phyloP scores from a whole-genome alignment of 1,139 yeast species.

The Yamadazyma trypodendri region DNA sequence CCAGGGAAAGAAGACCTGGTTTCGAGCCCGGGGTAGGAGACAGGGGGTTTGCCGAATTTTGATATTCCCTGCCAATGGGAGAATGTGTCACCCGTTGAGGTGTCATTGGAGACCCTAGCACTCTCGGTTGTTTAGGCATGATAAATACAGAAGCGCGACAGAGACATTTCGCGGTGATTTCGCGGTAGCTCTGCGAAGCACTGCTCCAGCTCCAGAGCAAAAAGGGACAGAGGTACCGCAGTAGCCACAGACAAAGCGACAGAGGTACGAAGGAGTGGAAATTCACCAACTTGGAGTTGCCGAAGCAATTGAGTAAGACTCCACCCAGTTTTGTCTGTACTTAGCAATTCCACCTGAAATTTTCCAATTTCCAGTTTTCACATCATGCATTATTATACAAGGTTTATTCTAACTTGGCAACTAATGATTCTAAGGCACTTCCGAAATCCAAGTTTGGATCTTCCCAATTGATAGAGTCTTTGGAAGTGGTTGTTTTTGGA shows the following conservation, averaged over 20 bases:
- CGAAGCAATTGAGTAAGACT: no score
- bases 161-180: neutral
- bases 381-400: slow-evolving; percentile 5
- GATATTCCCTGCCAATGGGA: neutral
- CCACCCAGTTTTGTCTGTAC: no score
- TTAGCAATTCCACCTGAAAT: no score
- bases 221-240: no score
- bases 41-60: neutral
- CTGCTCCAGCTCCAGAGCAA: no score
- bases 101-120: slow-evolving; percentile 8
- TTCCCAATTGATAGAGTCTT: slow-evolving; percentile 68
- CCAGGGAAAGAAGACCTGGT: neutral
- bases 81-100: slow-evolving; percentile 1
- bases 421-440: slow-evolving; percentile 42
- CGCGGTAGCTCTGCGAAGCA: neutral
- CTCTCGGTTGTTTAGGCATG: slow-evolving; percentile 3
- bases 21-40: slow-evolving; percentile 1
- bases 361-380: neutral
- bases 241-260: no score
- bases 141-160: neutral
- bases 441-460: slow-evolving; percentile 90
- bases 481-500: slow-evolving; percentile 38
- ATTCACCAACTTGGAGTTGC: no score
- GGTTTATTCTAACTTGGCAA: slow-evolving; percentile 41
- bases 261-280: no score